phyloP scores from a whole-genome alignment of 2,329 filamentous ascomycete species.

The Penicillium crustosum region DNA sequence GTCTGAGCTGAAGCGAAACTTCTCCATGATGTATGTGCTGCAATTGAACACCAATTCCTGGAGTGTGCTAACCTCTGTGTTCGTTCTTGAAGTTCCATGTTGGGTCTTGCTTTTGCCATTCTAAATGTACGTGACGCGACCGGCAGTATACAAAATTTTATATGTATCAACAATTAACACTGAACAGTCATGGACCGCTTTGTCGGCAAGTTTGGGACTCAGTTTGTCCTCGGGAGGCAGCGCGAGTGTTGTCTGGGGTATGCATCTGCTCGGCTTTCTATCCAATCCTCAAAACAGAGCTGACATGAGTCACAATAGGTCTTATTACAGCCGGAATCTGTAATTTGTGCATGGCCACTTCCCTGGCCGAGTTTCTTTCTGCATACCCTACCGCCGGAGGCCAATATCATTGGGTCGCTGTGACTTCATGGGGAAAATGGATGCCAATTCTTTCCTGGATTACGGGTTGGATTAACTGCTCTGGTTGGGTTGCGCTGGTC shows the following conservation, averaged over 20 bases:
- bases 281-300: neutral
- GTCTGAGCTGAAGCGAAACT: slow-evolving; percentile 59
- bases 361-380: slow-evolving; percentile 69
- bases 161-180: slow-evolving; percentile 6
- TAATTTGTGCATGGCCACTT: slow-evolving; percentile 68
- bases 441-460: slow-evolving; percentile 66
- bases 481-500: slow-evolving; percentile 68
- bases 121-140: slow-evolving; percentile 47
- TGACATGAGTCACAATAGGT: slow-evolving; percentile 23
- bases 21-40: slow-evolving; percentile 49
- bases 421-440: slow-evolving; percentile 56
- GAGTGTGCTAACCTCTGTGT: slow-evolving; percentile 9
- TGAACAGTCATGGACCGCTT: slow-evolving; percentile 57
- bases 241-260: slow-evolving; percentile 72
- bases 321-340: slow-evolving; percentile 63
- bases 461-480: slow-evolving; percentile 68
- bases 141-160: neutral
- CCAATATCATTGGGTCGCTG: slow-evolving; percentile 72
- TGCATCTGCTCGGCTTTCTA: neutral
- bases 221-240: slow-evolving; percentile 70
- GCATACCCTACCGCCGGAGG: slow-evolving; percentile 62
- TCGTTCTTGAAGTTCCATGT: slow-evolving; percentile 49
- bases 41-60: neutral
- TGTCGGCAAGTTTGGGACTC: slow-evolving; percentile 58
- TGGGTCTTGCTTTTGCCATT: slow-evolving; percentile 63